Evolutionary conservation across 2,329 filamentous ascomycete species (phyloP), one percentile per base, ranked within the genome.

Genomic region (Raffaelea albimanens): DNA sequence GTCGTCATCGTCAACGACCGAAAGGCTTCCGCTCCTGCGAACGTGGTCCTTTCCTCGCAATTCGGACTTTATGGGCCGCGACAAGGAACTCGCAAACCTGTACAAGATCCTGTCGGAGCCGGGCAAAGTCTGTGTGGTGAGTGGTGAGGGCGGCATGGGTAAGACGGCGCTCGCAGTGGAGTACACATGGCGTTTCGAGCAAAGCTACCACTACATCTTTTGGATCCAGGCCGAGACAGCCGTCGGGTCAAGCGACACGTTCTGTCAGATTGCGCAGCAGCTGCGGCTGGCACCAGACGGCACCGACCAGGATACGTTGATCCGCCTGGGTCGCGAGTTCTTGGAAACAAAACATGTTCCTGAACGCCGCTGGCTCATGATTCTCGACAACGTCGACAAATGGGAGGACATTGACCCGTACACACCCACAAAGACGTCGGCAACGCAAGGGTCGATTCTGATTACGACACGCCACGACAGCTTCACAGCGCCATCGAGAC

Each of bases 151-250:
- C 7, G 52, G 50, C 4, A 53, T 53, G 49, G 52, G 57, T 0
- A 59, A 59, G 46, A 57, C 57, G 16, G 47, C 56, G 3, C 50
- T 57, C 1, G 57, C 57, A 3, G 46, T 55, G 11, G 56, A 59
- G 33, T 59, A 56, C 40, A 53, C 53, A 1, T 54, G 54, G 52
- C 53, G 51, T 8, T 58, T 50, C 29, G 52, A 52, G 45, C 53
- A 56, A 21, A 48, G 23, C 22, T 55, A 55, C 45, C 49, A 55
- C 40, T 56, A 54, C 47, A 54, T 58, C 5, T 59, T 59, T 39
- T 59, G 57, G 57, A 50, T 56, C 2, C 55, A 58, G 33, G 56
- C 57, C 3, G 57, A 59, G 46, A 59, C 52, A n/a, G n/a, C n/a
- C n/a, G n/a, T n/a, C n/a, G n/a, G n/a, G n/a, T n/a, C n/a, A n/a